Base-by-base conservation (phyloP, 2,329 filamentous ascomycete species). In the Penicillium sp. region DNA sequence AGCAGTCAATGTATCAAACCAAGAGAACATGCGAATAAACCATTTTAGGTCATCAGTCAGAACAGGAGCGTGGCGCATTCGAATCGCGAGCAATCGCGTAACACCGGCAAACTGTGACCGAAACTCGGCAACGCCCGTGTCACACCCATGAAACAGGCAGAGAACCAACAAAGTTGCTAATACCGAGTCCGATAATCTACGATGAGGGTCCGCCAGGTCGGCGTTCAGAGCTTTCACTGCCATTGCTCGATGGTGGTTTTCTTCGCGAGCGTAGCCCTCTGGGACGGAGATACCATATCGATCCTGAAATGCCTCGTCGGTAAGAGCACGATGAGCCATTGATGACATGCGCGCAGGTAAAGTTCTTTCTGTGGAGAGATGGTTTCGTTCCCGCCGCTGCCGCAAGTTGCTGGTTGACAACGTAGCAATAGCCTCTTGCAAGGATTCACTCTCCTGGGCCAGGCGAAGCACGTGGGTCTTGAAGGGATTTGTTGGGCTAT, bases 391-490 rank as follows among this genome's bases (percentile, higher is more conserved):
- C 69, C 81, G 82, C 85, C 74, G 89, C 85, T 96, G 96, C 58
- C 92, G 87, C 64, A 96, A 79, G 72, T 96, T 96, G 77, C 93
- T 96, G 11, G 90, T 89, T 1, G 92, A 85, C 29, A 97, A 78
- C 11, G 92, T 92, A 64, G 92, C 94, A 66, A 97, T 92, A 51
- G 92, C 92, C 73, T 96, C 91, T 69, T 93, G 90, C n/a, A 97
- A 78, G 62, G 90, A 92, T 64, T 88, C 86, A 72, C 90, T 96
- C 56, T 84, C 81, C 61, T 86, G 81, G 12, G 92, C 90, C 49
- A 97, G 81, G 53, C 86, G 86, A 56, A 96, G 81, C 53, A 97
- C 86, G 69, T 95, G 89, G 65, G 87, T 86, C 58, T 92, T 83
- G 71, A 93, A 97, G 1, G 93, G 93, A 71, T 96, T 97, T 59